Conservation (phyloP, 768 basidiomycete genomes). For the Mycena filopes region DNA sequence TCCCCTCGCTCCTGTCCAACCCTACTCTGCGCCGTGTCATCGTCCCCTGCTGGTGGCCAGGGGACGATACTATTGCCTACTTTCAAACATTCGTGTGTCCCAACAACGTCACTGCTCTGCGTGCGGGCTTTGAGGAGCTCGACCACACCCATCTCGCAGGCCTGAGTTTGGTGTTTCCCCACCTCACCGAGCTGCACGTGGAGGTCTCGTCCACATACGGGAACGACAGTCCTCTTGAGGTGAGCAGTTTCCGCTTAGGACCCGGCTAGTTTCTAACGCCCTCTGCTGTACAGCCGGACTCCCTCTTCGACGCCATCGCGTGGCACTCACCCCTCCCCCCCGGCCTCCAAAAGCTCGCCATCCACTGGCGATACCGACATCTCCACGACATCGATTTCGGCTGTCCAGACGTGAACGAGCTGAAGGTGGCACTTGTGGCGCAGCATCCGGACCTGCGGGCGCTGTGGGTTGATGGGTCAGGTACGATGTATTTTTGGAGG, state of each 20-base stretch:
- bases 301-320: background rate
- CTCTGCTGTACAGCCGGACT: background rate
- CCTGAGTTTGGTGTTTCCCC: background rate
- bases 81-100: background rate
- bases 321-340: background rate
- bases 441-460: background rate
- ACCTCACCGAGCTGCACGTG: conserved; percentile 3
- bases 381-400: background rate
- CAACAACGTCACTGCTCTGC: background rate
- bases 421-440: background rate
- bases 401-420: background rate
- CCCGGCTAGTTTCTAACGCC: no score
- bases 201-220: background rate
- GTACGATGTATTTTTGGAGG: background rate
- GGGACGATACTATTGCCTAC: background rate
- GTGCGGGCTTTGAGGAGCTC: background rate
- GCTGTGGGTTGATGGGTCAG: conserved; percentile 1
- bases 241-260: background rate
- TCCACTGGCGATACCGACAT: background rate
- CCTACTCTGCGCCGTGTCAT: background rate
- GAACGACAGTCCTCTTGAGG: background rate
- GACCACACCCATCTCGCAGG: background rate
- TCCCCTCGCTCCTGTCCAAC: background rate
- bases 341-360: background rate
- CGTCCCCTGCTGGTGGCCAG: background rate